phyloP scores from a whole-genome alignment of 2,329 filamentous ascomycete genomes.

The Penicillium sp. region DNA sequence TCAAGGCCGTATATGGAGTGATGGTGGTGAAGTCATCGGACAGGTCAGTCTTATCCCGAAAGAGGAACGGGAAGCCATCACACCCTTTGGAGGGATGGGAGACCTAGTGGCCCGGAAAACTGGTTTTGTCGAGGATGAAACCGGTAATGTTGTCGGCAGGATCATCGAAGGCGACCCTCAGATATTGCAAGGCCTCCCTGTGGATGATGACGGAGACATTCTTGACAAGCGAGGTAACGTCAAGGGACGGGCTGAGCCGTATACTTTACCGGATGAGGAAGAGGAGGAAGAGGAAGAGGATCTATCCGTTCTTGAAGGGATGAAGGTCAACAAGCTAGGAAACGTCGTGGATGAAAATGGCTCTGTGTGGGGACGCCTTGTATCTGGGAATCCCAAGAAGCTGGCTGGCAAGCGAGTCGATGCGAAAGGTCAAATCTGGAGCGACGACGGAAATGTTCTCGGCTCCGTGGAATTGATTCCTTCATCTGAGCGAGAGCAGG shows the following conservation, averaged over 20 bases:
- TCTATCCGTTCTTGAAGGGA: conserved; percentile 2
- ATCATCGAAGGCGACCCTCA: conserved; percentile 60
- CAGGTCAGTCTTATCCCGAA: not conserved
- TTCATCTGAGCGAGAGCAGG: conserved; percentile 40
- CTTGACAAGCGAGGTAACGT: conserved; percentile 62
- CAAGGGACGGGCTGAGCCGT: conserved; percentile 20
- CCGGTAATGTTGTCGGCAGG: conserved; percentile 40
- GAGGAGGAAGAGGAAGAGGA: not conserved
- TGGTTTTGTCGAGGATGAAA: not conserved
- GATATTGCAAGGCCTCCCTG: conserved; percentile 56
- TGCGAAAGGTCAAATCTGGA: conserved; percentile 63
- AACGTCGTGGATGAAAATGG: conserved; percentile 7
- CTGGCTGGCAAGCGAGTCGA: conserved; percentile 58
- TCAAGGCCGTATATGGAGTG: not conserved
- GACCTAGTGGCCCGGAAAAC: not conserved
- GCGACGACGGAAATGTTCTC: conserved; percentile 54
- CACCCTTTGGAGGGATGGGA: not conserved
- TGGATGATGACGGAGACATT: conserved; percentile 63
- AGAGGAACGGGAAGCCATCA: not conserved
- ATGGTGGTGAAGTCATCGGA: not conserved
- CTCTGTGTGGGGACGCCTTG: not conserved
- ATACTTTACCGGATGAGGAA: not conserved
- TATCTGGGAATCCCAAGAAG: conserved; percentile 48
- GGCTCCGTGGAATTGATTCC: not conserved
- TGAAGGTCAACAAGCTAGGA: conserved; percentile 6